Evolutionary conservation across 306 rosid genomes (phyloP).

Genomic region (Potentilla sterilis): DNA sequence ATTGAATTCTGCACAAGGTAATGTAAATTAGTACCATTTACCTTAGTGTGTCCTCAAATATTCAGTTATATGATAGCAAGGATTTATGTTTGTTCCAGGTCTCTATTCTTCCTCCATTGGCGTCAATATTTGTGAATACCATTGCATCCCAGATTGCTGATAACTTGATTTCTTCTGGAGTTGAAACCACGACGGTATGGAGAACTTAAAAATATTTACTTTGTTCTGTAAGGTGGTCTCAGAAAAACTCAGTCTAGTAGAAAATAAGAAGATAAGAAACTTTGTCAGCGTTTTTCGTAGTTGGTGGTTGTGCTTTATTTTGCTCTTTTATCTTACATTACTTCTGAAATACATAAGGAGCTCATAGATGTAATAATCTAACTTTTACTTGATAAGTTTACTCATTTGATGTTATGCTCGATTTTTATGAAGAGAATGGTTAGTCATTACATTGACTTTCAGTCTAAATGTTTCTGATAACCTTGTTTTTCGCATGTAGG

Average conservation of each 20-base stretch:
- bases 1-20: neutral
- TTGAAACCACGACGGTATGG: conserved; percentile 78
- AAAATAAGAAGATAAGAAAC: neutral
- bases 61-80: conserved; percentile 3
- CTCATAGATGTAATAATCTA: neutral
- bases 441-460: neutral
- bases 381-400: neutral
- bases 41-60: neutral
- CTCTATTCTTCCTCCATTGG: conserved; percentile 90
- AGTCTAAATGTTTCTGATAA: conserved; percentile 1
- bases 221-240: neutral
- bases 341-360: neutral
- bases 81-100: conserved; percentile 52
- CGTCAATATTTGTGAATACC: conserved; percentile 68
- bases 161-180: conserved; percentile 79
- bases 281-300: neutral
- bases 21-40: neutral
- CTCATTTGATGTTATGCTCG: neutral
- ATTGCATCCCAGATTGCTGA: conserved; percentile 85
- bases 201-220: conserved; percentile 18
- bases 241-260: neutral
- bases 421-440: neutral
- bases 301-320: neutral
- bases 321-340: neutral
- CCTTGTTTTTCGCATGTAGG: conserved; percentile 43